A percentile compares a stretch with the other conserved stretches of the same genome.
These are phyloP conservation scores for Dunaliella salina DNA, from an alignment of 163 green algal genomes.

Conservation along the genomic window DNA sequence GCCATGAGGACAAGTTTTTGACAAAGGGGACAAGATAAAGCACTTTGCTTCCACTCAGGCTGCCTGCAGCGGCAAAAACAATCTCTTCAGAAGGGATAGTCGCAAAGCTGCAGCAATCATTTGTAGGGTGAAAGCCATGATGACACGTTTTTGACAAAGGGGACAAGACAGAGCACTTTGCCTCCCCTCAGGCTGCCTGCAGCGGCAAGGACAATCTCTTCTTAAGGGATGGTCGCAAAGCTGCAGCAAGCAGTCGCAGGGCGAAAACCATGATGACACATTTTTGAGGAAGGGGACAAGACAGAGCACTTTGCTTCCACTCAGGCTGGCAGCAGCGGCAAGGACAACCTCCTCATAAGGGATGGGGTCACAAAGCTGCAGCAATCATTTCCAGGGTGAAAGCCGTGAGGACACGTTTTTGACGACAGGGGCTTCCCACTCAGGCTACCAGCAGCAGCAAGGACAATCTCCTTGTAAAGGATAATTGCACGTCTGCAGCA, in stretches of 20 bases:
- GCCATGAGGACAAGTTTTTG: too few species aligned
- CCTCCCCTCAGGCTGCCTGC: too few species aligned
- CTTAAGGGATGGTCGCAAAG: conserved; percentile 48
- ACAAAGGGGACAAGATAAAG: too few species aligned
- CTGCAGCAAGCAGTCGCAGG: conserved; percentile 3
- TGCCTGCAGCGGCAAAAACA: not conserved
- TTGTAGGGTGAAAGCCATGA: too few species aligned
- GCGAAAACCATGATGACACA: too few species aligned
- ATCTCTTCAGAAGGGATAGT: conserved; percentile 46
- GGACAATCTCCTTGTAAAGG: conserved; percentile 34
- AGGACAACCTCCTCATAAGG: conserved; percentile 35
- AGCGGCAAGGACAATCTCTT: conserved; percentile 12
- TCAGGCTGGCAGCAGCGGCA: not conserved
- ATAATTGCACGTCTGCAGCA: too few species aligned
- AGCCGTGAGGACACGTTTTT: too few species aligned
- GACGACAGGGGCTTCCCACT: too few species aligned
- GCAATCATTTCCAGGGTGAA: not conserved
- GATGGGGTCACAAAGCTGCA: conserved; percentile 36
- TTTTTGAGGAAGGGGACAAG: too few species aligned
- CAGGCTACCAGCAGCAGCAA: not conserved
- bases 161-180: too few species aligned
- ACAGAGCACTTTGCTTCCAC: too few species aligned
- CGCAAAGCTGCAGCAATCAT: conserved; percentile 19
- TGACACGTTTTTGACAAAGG: too few species aligned
- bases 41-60: not conserved